Evolutionary conservation across 306 rosid species (phyloP).

Genomic region (Hippophae gyantsensis): DNA sequence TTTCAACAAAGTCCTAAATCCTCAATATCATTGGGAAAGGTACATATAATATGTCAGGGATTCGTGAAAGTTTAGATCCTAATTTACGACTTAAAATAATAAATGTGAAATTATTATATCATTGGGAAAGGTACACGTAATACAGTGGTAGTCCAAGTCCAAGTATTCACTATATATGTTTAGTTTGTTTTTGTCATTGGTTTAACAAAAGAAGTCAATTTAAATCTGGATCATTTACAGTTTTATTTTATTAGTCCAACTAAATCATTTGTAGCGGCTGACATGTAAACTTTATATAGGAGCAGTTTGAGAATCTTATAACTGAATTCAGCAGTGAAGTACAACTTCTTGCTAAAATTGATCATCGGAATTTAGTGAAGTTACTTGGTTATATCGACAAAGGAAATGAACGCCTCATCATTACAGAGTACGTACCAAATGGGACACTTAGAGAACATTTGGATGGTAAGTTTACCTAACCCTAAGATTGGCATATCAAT

Average conservation of each 20-base stretch:
- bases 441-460: conserved; percentile 93
- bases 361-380: conserved; percentile 92
- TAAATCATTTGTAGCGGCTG: neutral
- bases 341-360: conserved; percentile 84
- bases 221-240: neutral
- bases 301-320: conserved; percentile 56
- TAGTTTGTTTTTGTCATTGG: neutral
- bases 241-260: neutral
- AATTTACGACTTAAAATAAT: no score
- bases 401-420: conserved; percentile 80
- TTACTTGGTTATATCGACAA: conserved; percentile 70
- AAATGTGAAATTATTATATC: no score
- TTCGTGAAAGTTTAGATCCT: no score
- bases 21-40: no score
- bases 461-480: conserved; percentile 61
- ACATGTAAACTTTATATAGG: conserved; percentile 40
- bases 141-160: no score
- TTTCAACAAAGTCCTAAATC: no score
- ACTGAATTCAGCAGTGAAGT: conserved; percentile 88
- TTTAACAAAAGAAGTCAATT: no score
- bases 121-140: no score
- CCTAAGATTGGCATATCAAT: conserved; percentile 11
- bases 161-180: no score
- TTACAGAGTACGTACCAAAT: conserved; percentile 77
- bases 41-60: no score